Base-by-base conservation (phyloP, 1,284 basidiomycete species). In the Phylloboletellus chloephorus region DNA sequence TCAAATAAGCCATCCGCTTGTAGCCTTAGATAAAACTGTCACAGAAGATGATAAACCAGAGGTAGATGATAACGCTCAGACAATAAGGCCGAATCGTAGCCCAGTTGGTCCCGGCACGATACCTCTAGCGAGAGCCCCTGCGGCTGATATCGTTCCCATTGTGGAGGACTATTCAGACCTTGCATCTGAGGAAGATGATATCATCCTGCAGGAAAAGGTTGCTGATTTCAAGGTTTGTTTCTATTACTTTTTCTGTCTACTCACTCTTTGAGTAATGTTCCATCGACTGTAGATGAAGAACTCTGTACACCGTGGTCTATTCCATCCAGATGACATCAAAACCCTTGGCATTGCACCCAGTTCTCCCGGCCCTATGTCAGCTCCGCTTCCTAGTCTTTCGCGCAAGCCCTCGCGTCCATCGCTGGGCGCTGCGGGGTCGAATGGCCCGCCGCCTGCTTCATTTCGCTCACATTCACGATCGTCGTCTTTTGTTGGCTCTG, bases 91-190 rank as follows among this genome's bases (percentile, higher is more conserved):
- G 5, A 76, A 64, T 43, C 73, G 78, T 46, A 88, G 83, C 58
- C 82, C 83, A 11, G 73, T 67, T 39, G 67, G 63, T 19, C 64
- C 68, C 15, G 67, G 68, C 29, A 65, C 67, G 7, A 57, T 74
- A n/a, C 73, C 79, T 19, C 63, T 82, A 3, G 72, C 79, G 15
- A 76, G 69, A 54, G 66, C 80, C 1, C 82, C 83, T 4, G 61
- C 82, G 8, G 63, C 69, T 2, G 73, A 69, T 19, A 81, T 85
- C 29, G 60, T 64, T 12, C 75, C 81, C 8, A 85, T 88, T 31
- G 74, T 83, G 0, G 92, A 95, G 54, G 92, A 97, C 64, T 94
- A 92, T 56, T 94, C 90, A 5, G 91, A 95, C 57, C 67, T 94
- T 23, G 79, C 77, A 8, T 67, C 71, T 16, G 87, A 83, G 22